A percentile compares a stretch with the other conserved stretches of the same genome.
phyloP scores from a whole-genome alignment of 257 asterid genomes.

The Salvia miltiorrhiza region DNA sequence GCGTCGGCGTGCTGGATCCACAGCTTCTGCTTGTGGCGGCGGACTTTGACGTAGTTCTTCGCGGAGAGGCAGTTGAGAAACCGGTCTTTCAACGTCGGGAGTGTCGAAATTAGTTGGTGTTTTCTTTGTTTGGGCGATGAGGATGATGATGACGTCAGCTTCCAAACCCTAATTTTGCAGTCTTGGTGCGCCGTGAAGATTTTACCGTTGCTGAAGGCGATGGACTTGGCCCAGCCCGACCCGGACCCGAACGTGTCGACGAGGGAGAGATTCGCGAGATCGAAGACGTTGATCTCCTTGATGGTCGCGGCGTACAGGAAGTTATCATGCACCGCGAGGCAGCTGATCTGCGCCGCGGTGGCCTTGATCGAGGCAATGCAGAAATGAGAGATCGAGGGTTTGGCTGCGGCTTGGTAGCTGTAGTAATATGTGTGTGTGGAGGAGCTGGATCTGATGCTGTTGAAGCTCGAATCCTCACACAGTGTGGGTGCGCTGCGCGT shows the following conservation, averaged over 20 bases:
- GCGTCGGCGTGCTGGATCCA: slow-evolving; percentile 59
- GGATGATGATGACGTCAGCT: neutral
- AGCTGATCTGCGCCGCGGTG: slow-evolving; percentile 45
- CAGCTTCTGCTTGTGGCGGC: slow-evolving; percentile 49
- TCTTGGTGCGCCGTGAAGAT: slow-evolving; percentile 66
- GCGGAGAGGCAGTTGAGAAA: slow-evolving; percentile 25
- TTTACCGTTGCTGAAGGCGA: slow-evolving; percentile 29
- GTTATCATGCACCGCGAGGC: slow-evolving; percentile 40
- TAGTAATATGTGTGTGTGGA: neutral
- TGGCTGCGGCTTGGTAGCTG: neutral
- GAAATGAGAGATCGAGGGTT: slow-evolving; percentile 5
- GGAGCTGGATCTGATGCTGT: slow-evolving; percentile 28
- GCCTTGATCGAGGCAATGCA: slow-evolving; percentile 29
- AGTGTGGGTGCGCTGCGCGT: slow-evolving; percentile 35
- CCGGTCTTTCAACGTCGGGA: slow-evolving; percentile 52
- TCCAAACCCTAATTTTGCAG: slow-evolving; percentile 50
- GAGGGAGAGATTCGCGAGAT: slow-evolving; percentile 22
- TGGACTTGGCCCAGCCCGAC: slow-evolving; percentile 52
- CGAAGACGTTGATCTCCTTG: slow-evolving; percentile 38
- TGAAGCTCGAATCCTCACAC: slow-evolving; percentile 42
- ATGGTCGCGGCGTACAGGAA: slow-evolving; percentile 48
- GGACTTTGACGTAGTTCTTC: slow-evolving; percentile 44
- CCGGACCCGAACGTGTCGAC: slow-evolving; percentile 39
- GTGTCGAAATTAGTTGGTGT: slow-evolving; percentile 42
- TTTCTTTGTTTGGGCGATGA: slow-evolving; percentile 4